phyloP scores from a whole-genome alignment of 2,329 filamentous ascomycete species.

The Aspergillus pseudoglaucus region DNA sequence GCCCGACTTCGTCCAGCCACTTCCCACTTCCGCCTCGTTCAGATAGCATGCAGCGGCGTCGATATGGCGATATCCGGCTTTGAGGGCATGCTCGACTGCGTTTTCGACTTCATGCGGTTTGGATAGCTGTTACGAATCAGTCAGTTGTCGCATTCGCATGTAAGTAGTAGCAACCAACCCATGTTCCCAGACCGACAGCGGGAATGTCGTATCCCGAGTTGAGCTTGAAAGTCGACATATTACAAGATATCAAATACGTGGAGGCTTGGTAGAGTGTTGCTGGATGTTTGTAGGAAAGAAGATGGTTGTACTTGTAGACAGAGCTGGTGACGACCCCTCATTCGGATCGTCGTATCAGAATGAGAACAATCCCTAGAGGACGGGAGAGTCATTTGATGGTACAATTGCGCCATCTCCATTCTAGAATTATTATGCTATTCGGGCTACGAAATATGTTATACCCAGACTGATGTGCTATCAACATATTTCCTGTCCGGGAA shows the following conservation, averaged over 20 bases:
- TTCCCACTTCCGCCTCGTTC: slow-evolving; percentile 27
- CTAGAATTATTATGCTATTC: no score
- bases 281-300: neutral
- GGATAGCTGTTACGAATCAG: slow-evolving; percentile 19
- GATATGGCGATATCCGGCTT: slow-evolving; percentile 30
- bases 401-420: no score
- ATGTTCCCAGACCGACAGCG: slow-evolving; percentile 36
- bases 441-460: no score
- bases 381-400: no score
- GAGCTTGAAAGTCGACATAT: slow-evolving; percentile 26
- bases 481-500: no score
- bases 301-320: neutral
- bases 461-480: no score
- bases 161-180: slow-evolving; percentile 19
- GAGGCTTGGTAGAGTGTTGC: no score
- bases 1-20: slow-evolving; percentile 27
- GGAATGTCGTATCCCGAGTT: slow-evolving; percentile 37
- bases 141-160: neutral
- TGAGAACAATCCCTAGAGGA: no score
- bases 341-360: no score
- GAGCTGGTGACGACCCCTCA: no score
- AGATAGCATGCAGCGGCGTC: slow-evolving; percentile 42
- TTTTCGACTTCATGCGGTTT: slow-evolving; percentile 40
- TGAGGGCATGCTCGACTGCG: slow-evolving; percentile 42
- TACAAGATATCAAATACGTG: no score